Percentiles rank a stretch among this genome's conserved stretches.
phyloP scores from a whole-genome alignment of 164 flowering plant genomes.

The Saururus chinensis region DNA sequence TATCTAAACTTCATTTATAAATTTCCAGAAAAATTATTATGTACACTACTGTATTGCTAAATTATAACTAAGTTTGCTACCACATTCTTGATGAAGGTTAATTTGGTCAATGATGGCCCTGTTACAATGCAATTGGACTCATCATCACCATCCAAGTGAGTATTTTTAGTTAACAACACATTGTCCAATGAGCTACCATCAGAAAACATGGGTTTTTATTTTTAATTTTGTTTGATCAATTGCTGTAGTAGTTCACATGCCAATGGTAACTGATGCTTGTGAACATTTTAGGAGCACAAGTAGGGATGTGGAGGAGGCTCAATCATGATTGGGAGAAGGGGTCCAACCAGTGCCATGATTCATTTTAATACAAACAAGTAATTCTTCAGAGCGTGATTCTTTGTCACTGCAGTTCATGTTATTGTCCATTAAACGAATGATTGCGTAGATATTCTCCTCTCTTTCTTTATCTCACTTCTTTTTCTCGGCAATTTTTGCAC shows the following conservation, averaged over 20 bases:
- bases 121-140: slow-evolving; percentile 98
- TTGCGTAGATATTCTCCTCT: no score
- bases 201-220: background rate
- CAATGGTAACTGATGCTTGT: background rate
- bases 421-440: no score
- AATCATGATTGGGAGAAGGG: background rate
- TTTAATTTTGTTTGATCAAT: background rate
- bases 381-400: no score
- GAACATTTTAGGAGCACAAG: background rate
- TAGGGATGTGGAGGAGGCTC: background rate
- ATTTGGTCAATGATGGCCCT: slow-evolving; percentile 89
- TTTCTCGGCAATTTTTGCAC: no score
- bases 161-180: no score
- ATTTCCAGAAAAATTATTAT: background rate
- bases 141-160: slow-evolving; percentile 51
- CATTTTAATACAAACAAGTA: no score
- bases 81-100: slow-evolving; percentile 35
- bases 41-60: background rate
- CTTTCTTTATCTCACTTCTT: no score
- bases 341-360: background rate
- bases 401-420: no score
- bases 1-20: background rate
- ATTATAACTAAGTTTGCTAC: slow-evolving; percentile 3
- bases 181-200: no score
- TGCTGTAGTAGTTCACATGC: background rate